Conservation (phyloP, 495 filamentous ascomycete species). For the Cairneyella variabilis region DNA sequence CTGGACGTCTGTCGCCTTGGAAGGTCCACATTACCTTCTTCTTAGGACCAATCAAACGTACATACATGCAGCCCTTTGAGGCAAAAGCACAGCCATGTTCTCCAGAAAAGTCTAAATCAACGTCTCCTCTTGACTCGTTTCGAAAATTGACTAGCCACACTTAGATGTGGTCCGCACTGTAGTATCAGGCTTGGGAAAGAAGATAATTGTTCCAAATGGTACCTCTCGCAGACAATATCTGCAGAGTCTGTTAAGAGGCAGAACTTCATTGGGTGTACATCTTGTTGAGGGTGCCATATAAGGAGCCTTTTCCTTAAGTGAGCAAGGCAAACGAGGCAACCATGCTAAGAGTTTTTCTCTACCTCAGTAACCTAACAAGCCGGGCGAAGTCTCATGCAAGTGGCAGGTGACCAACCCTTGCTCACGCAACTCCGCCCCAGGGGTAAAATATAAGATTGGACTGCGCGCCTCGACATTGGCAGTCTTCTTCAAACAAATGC, state of each 20-base stretch:
- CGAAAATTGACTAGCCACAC: slow-evolving; percentile 12
- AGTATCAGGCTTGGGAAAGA: slow-evolving; percentile 1
- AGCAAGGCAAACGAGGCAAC: slow-evolving; percentile 21
- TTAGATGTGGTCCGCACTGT: slow-evolving; percentile 2
- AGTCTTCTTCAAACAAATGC: not conserved
- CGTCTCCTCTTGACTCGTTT: not conserved
- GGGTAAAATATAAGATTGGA: slow-evolving; percentile 14
- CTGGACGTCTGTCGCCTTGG: too few relatives aligned
- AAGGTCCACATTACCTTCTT: not conserved
- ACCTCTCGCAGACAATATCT: slow-evolving; percentile 10
- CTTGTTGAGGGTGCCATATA: not conserved
- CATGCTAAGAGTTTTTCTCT: slow-evolving; percentile 3
- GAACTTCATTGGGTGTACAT: slow-evolving; percentile 2
- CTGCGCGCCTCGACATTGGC: slow-evolving; percentile 3
- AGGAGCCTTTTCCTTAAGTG: slow-evolving; percentile 3
- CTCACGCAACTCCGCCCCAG: not conserved
- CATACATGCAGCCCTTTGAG: not conserved
- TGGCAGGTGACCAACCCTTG: slow-evolving; percentile 14
- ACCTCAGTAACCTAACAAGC: not conserved
- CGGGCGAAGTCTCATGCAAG: slow-evolving; percentile 5
- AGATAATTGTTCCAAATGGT: not conserved
- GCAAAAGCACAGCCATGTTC: not conserved
- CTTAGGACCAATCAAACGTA: not conserved
- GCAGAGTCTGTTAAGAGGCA: not conserved
- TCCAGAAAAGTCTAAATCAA: slow-evolving; percentile 1